Percentiles rank a stretch among this genome's conserved stretches.
Conservation (phyloP, 2,329 filamentous ascomycete genomes). For the Kalaharituber pfeilii region DNA sequence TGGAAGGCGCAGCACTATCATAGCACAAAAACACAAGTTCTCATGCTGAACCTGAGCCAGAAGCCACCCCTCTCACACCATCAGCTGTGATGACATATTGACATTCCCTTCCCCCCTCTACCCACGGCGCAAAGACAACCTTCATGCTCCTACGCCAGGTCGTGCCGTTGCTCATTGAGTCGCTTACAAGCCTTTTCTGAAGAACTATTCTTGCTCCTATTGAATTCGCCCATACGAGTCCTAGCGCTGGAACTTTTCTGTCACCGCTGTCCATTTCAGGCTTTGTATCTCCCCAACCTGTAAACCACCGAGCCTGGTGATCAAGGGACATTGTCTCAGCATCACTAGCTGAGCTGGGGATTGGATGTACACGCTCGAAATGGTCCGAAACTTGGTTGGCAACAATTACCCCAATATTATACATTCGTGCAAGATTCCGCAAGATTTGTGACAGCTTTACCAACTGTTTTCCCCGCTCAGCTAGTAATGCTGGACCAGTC, state of each 20-base stretch:
- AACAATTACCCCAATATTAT: conserved; percentile 70
- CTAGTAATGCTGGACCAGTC: conserved; percentile 41
- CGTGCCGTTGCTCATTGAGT: conserved; percentile 21
- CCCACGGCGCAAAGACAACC: conserved; percentile 76
- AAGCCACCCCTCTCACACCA: conserved; percentile 30
- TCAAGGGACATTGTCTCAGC: conserved; percentile 16
- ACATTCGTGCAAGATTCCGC: conserved; percentile 52
- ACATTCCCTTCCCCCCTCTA: conserved; percentile 35
- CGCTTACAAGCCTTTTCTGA: conserved; percentile 19
- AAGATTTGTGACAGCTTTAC: conserved; percentile 59
- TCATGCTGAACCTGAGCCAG: background rate
- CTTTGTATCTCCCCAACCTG: conserved; percentile 18
- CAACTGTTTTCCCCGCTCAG: conserved; percentile 58
- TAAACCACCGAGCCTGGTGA: conserved; percentile 22
- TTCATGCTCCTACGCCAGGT: conserved; percentile 64
- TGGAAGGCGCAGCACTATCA: no score
- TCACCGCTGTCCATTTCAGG: conserved; percentile 3
- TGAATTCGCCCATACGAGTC: conserved; percentile 20
- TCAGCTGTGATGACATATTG: conserved; percentile 45
- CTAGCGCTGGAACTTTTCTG: conserved; percentile 21
- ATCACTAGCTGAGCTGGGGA: conserved; percentile 2
- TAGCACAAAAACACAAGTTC: background rate
- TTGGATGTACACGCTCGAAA: conserved; percentile 35
- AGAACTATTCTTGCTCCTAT: conserved; percentile 25
- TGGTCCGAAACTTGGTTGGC: conserved; percentile 92